These are phyloP conservation scores for Kuraishia molischiana DNA, from an alignment of 805 yeast genomes.

Conservation along the genomic window DNA sequence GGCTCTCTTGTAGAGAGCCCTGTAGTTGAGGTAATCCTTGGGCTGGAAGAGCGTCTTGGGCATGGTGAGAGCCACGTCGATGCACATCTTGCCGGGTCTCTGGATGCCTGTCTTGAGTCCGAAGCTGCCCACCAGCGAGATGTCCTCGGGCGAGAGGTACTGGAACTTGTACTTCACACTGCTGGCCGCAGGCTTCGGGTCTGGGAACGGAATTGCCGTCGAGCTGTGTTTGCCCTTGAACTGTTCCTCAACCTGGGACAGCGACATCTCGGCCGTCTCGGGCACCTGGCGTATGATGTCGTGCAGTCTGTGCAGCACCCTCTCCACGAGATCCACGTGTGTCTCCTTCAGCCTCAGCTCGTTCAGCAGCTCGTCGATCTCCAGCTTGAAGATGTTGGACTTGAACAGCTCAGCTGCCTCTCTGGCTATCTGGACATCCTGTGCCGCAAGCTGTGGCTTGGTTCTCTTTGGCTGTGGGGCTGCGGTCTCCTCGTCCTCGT, in stretches of 20 bases:
- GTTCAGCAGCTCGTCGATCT: slow-evolving; percentile 81
- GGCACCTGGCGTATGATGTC: slow-evolving; percentile 60
- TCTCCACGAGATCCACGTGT: slow-evolving; percentile 58
- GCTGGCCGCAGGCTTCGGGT: slow-evolving; percentile 67
- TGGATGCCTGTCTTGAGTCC: slow-evolving; percentile 76
- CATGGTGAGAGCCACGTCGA: slow-evolving; percentile 80
- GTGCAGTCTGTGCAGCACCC: slow-evolving; percentile 64
- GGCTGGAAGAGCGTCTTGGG: slow-evolving; percentile 66
- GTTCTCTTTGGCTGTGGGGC: slow-evolving; percentile 1
- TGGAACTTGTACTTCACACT: slow-evolving; percentile 66
- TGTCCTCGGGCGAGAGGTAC: slow-evolving; percentile 59
- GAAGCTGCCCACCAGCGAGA: slow-evolving; percentile 81
- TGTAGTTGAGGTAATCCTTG: slow-evolving; percentile 83
- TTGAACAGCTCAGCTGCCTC: slow-evolving; percentile 93
- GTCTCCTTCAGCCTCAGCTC: slow-evolving; percentile 72
- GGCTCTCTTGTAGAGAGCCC: slow-evolving; percentile 84
- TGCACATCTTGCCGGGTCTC: slow-evolving; percentile 47
- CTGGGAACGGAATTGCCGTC: slow-evolving; percentile 75
- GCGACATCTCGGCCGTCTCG: slow-evolving; percentile 35
- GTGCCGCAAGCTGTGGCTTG: slow-evolving; percentile 40
- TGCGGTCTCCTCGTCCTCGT: slow-evolving; percentile 12
- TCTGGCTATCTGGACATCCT: slow-evolving; percentile 84
- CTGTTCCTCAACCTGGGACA: slow-evolving; percentile 49
- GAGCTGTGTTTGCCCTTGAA: slow-evolving; percentile 32
- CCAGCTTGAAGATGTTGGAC: slow-evolving; percentile 89